phyloP scores from a whole-genome alignment of 805 yeast species.

The Wickerhamomyces bisporus region DNA sequence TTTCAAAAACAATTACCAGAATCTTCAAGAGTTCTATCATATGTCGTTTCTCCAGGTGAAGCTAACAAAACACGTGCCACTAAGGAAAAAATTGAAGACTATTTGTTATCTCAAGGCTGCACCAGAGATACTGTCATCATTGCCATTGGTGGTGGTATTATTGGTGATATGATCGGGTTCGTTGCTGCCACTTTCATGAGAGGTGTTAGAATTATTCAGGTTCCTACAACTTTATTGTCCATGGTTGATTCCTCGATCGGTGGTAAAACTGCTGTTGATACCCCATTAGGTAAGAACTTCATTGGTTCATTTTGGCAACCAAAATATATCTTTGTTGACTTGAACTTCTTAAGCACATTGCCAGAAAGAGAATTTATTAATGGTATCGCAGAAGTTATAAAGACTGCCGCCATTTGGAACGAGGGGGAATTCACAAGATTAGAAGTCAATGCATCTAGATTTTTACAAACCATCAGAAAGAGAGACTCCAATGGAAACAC shows the following conservation, averaged over 20 bases:
- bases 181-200: slow-evolving; percentile 99
- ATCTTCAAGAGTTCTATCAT: slow-evolving; percentile 62
- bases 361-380: slow-evolving; percentile 94
- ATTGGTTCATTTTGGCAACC: slow-evolving; percentile 99
- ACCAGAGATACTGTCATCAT: slow-evolving; percentile 92
- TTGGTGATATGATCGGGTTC: slow-evolving; percentile 98
- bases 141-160: slow-evolving; percentile 97
- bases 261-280: slow-evolving; percentile 97
- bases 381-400: slow-evolving; percentile 97
- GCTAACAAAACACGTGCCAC: slow-evolving; percentile 82
- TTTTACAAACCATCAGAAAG: slow-evolving; percentile 59
- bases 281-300: slow-evolving; percentile 92
- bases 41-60: slow-evolving; percentile 88
- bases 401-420: slow-evolving; percentile 98
- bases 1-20: slow-evolving; percentile 43
- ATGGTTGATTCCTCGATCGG: slow-evolving; percentile 99
- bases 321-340: slow-evolving; percentile 77
- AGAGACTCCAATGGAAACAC: slow-evolving; percentile 44
- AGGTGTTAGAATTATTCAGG: slow-evolving; percentile 89
- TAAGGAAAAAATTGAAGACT: slow-evolving; percentile 92
- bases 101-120: slow-evolving; percentile 73
- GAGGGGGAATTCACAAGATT: slow-evolving; percentile 81
- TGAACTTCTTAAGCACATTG: slow-evolving; percentile 77
- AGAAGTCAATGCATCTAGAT: slow-evolving; percentile 66
- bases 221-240: slow-evolving; percentile 89